Evolutionary conservation across 345 rosid species (phyloP).

Genomic region (Cardamine resedifolia): DNA sequence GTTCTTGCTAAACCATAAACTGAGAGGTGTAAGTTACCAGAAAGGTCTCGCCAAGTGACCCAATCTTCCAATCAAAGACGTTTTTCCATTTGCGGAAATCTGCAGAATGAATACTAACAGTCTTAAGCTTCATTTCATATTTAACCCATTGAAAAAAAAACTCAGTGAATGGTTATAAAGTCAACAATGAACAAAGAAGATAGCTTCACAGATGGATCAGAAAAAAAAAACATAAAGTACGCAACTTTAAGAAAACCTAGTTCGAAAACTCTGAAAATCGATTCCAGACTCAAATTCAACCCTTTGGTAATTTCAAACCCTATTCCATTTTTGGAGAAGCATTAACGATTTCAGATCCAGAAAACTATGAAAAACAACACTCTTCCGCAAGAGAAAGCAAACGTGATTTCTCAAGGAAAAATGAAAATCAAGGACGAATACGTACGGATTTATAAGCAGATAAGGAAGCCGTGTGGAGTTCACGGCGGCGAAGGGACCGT

Average conservation of each 20-base stretch:
- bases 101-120: constrained; percentile 9
- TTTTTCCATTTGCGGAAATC: constrained; percentile 52
- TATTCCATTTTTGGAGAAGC: neutral
- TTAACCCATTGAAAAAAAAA: neutral
- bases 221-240: neutral
- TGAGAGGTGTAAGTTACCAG: constrained; percentile 41
- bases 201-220: neutral
- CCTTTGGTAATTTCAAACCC: neutral
- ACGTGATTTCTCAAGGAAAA: constrained; percentile 4
- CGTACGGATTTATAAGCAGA: constrained; percentile 53
- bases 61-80: constrained; percentile 44
- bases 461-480: constrained; percentile 46
- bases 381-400: neutral
- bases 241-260: constrained; percentile 1
- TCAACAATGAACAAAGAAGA: neutral
- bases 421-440: neutral
- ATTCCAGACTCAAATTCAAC: neutral
- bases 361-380: neutral
- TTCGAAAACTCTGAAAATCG: neutral
- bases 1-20: neutral
- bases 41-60: constrained; percentile 52
- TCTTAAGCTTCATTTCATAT: neutral
- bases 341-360: neutral
- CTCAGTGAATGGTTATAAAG: neutral
- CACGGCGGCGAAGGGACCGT: constrained; percentile 50